These are phyloP conservation scores for Cordyceps tenuipes DNA, from an alignment of 2,329 filamentous ascomycete genomes.

Conservation along the genomic window DNA sequence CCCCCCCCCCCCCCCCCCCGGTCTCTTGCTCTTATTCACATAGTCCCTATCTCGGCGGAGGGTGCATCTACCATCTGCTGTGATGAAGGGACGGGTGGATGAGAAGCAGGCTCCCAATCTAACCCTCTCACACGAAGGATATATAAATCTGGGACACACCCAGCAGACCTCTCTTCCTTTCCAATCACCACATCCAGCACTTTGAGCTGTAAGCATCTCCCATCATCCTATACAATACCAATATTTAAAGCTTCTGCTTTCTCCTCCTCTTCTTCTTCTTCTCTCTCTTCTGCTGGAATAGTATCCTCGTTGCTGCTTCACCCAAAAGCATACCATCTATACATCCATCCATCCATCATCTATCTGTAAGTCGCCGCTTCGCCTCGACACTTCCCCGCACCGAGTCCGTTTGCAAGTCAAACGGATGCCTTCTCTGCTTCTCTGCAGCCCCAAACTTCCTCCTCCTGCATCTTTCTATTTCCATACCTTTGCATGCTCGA, in stretches of 20 bases:
- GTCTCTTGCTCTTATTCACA: conserved; percentile 1
- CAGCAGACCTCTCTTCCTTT: neutral
- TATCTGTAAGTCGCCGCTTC: conserved; percentile 2
- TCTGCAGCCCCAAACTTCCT: neutral
- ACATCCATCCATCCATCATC: neutral
- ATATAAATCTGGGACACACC: neutral
- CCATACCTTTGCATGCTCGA: neutral
- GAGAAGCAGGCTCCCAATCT: neutral
- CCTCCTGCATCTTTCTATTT: neutral
- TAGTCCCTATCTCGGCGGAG: conserved; percentile 1
- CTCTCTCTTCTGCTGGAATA: neutral
- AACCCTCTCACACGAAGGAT: conserved; percentile 1
- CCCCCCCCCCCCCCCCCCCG: neutral
- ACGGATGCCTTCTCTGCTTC: neutral
- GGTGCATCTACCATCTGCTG: neutral
- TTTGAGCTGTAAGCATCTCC: neutral
- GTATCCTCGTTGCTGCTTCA: neutral
- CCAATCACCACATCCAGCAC: neutral
- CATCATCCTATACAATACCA: neutral
- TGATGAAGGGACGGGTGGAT: neutral
- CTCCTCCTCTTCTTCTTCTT: no score
- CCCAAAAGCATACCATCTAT: neutral
- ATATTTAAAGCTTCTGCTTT: neutral
- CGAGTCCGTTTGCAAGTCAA: conserved; percentile 7
- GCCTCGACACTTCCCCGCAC: neutral